A percentile compares a stretch with the other conserved stretches of the same genome.
phyloP scores from a whole-genome alignment of 2,329 filamentous ascomycete genomes.

The Sporothrix pallida region DNA sequence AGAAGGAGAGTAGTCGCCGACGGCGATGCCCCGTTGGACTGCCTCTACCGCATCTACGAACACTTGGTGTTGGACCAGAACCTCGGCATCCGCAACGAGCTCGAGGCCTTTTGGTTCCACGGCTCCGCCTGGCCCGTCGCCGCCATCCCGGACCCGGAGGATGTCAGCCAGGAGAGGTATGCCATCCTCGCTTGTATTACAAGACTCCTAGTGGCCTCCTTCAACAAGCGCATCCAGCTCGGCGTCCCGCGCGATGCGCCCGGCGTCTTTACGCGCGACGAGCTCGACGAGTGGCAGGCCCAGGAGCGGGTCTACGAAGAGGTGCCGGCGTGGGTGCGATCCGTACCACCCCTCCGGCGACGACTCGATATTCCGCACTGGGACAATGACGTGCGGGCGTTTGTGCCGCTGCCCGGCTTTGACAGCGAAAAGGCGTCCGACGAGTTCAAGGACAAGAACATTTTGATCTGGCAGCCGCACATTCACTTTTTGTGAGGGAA shows the following conservation, averaged over 20 bases:
- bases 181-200: slow-evolving; percentile 20
- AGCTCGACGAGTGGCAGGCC: slow-evolving; percentile 26
- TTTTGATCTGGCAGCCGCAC: slow-evolving; percentile 26
- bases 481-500: slow-evolving; percentile 13
- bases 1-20: neutral
- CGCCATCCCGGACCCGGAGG: slow-evolving; percentile 26
- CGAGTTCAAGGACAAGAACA: slow-evolving; percentile 23
- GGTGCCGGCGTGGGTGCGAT: neutral
- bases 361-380: neutral
- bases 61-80: slow-evolving; percentile 29
- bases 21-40: slow-evolving; percentile 1
- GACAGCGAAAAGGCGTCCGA: slow-evolving; percentile 12
- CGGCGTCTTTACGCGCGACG: slow-evolving; percentile 19
- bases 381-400: neutral
- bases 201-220: slow-evolving; percentile 21
- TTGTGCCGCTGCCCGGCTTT: slow-evolving; percentile 23
- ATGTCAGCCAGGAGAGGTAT: slow-evolving; percentile 19
- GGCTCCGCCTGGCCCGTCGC: slow-evolving; percentile 19
- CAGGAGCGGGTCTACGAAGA: neutral
- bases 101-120: slow-evolving; percentile 32
- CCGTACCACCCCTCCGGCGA: neutral
- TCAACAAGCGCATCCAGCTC: slow-evolving; percentile 28
- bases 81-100: slow-evolving; percentile 29
- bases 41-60: slow-evolving; percentile 42
- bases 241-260: slow-evolving; percentile 29